These are phyloP conservation scores for Singerocomus rubriflavus DNA, from an alignment of 1,284 basidiomycete species.

Conservation along the genomic window DNA sequence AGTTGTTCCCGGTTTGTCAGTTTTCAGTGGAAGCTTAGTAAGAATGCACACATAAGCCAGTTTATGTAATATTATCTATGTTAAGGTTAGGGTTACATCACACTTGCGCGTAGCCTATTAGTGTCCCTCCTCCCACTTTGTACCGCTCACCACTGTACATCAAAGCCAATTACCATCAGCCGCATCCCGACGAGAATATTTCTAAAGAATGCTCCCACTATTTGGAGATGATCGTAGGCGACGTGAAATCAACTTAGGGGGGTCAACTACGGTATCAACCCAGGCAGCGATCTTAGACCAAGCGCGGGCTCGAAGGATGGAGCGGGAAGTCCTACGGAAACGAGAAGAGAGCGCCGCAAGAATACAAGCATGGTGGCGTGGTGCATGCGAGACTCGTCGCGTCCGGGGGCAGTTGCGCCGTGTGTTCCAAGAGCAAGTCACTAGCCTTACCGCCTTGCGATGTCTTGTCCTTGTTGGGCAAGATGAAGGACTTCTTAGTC, in stretches of 20 bases:
- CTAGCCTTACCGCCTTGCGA: constrained; percentile 40
- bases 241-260: constrained; percentile 78
- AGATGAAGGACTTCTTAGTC: constrained; percentile 50
- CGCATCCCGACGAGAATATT: neutral
- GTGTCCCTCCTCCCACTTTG: neutral
- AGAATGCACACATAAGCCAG: neutral
- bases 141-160: neutral
- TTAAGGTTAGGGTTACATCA: constrained; percentile 16
- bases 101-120: neutral
- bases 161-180: neutral
- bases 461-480: constrained; percentile 58
- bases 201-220: constrained; percentile 26
- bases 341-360: constrained; percentile 53
- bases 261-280: constrained; percentile 48
- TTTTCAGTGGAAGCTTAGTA: too few species aligned
- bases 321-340: constrained; percentile 53
- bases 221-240: constrained; percentile 39
- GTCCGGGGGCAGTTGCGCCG: too few species aligned
- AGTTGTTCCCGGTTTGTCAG: too few species aligned
- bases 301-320: constrained; percentile 43
- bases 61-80: constrained; percentile 1
- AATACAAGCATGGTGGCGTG: constrained; percentile 72
- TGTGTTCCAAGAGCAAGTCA: too few species aligned
- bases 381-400: constrained; percentile 15
- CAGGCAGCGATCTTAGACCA: constrained; percentile 57